phyloP scores from a whole-genome alignment of 164 flowering plant species.

The Vitis rotundifolia region DNA sequence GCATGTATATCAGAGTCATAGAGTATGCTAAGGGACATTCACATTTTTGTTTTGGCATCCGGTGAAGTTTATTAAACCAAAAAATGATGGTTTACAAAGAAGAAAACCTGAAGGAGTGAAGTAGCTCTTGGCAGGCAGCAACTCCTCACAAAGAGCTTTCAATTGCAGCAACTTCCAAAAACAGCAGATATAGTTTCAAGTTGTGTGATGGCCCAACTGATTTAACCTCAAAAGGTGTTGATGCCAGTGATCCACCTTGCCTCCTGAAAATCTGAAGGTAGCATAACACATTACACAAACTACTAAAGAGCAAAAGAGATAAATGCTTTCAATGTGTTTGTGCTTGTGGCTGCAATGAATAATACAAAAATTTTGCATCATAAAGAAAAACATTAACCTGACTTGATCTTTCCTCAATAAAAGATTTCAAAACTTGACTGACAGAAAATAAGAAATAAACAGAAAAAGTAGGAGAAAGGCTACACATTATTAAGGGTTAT shows the following conservation, averaged over 20 bases:
- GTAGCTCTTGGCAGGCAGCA: conserved; percentile 10
- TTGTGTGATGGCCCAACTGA: conserved; percentile 7
- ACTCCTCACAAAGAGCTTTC: conserved; percentile 17
- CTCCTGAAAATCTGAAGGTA: conserved; percentile 34
- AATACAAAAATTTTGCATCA: too few relatives aligned
- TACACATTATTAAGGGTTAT: too few relatives aligned
- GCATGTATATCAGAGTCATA: conserved; percentile 9
- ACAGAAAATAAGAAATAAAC: too few relatives aligned
- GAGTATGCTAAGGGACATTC: conserved; percentile 12
- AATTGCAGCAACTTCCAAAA: conserved; percentile 21
- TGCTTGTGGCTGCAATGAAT: too few relatives aligned
- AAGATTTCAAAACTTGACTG: neutral
- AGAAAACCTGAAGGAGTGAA: conserved; percentile 19
- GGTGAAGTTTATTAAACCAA: conserved; percentile 16
- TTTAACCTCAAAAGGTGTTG: neutral
- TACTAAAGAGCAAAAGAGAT: neutral
- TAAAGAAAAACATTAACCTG: too few relatives aligned
- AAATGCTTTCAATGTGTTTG: neutral
- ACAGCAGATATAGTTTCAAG: conserved; percentile 18
- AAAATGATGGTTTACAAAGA: neutral
- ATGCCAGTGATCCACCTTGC: conserved; percentile 29
- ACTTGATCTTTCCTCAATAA: neutral
- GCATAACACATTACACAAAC: neutral
- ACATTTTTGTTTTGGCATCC: conserved; percentile 3
- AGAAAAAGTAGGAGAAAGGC: too few relatives aligned